Evolutionary conservation across 1,284 basidiomycete species (phyloP), one percentile per base, ranked within the genome.

Genomic region (Ustilago trichophora): DNA sequence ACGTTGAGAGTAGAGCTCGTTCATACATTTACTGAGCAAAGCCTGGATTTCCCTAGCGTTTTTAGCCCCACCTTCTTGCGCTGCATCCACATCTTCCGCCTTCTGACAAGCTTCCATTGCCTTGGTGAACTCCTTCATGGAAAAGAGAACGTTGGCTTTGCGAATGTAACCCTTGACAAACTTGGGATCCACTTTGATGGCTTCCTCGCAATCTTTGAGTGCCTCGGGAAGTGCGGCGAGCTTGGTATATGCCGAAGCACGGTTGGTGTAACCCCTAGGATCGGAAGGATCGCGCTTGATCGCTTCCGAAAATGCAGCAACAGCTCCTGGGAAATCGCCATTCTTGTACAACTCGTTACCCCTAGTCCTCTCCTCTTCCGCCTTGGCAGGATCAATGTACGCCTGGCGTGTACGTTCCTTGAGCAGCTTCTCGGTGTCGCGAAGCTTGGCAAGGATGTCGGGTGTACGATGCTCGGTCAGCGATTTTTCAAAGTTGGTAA

Each of bases 391-490:
- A 82, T 96, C 88, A 67, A 98, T 87, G 84, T 98, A 98, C 2
- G 92, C 91, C 73, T 88, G 85, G 31, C 87, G 87, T 67, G 91
- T 91, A 12, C 85, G 85, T 60, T 96, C 94, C 10, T 85, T 86
- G 81, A 92, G 90, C 48, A 85, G 83, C 76, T 89, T 90, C 83
- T 98, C 94, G 3, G 88, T 85, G 66, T 85, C 67, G 35, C 77
- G 72, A 35, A 99, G 87, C 85, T 96, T 98, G 83, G 88, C 88
- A 56, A 98, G 87, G 63, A 95, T 86, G 75, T 95, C 91, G 13
- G 96, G 90, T 6, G 95, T 98, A 58, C 96, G 91, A 83, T 98
- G 96, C 83, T 99, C 96, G 4, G 93, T 91, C 45, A 99, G 87
- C 8, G 92, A 93, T 62, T 82, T 82, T 35, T 81, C 56, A 33